Percentiles rank a stretch among this genome's conserved stretches.
Evolutionary conservation across 2,329 filamentous ascomycete genomes (phyloP).

Genomic region (Leptographium galeiforme): DNA sequence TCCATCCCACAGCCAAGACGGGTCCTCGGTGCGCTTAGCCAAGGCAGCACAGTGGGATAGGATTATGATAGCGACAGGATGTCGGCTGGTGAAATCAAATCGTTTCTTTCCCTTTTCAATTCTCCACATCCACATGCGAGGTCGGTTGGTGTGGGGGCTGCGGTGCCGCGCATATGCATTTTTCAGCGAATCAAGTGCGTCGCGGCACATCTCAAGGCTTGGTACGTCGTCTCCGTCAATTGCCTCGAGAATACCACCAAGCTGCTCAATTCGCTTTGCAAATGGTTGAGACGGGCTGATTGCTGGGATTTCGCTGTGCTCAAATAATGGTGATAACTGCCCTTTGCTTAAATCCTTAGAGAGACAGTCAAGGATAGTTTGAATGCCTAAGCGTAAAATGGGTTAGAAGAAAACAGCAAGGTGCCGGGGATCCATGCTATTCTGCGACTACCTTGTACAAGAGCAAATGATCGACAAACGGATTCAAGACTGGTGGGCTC

Average conservation of each 20-base stretch:
- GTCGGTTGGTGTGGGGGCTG: neutral
- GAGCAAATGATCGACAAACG: neutral
- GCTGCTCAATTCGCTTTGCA: neutral
- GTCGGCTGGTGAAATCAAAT: neutral
- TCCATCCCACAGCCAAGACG: slow-evolving; percentile 1
- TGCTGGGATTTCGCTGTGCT: neutral
- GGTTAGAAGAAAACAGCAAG: neutral
- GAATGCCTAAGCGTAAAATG: neutral
- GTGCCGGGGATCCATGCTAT: neutral
- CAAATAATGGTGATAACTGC: neutral
- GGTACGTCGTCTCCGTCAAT: neutral
- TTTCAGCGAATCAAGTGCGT: neutral
- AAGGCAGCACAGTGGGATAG: neutral
- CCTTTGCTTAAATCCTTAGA: neutral
- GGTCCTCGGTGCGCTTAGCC: neutral
- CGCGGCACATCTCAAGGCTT: neutral
- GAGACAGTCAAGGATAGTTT: neutral
- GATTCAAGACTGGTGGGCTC: neutral
- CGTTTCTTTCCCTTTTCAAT: neutral
- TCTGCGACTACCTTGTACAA: neutral
- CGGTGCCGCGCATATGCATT: slow-evolving; percentile 1
- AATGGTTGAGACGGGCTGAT: neutral
- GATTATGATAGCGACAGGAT: neutral
- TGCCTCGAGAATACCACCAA: neutral
- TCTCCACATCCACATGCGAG: slow-evolving; percentile 2